phyloP scores from a whole-genome alignment of 805 yeast genomes.

The Limtongia smithiae region DNA sequence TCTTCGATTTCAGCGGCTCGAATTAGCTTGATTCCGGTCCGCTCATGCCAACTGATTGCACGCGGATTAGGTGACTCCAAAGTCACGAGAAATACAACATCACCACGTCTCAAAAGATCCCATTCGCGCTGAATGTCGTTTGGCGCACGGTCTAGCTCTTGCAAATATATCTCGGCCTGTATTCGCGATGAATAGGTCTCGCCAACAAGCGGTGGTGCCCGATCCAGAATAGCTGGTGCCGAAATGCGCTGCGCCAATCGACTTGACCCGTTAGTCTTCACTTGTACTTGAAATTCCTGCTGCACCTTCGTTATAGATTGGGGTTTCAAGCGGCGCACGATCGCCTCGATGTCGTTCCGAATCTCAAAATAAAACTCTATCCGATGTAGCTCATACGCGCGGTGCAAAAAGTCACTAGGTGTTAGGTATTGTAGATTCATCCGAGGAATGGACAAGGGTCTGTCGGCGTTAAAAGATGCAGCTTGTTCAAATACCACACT shows the following conservation, averaged over 20 bases:
- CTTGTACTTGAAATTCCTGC: too few species aligned
- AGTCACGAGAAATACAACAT: conserved; percentile 32
- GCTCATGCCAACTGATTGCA: conserved; percentile 15
- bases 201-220: conserved; percentile 33
- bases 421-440: conserved; percentile 35
- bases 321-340: conserved; percentile 28
- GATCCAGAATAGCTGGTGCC: conserved; percentile 27
- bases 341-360: conserved; percentile 29
- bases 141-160: conserved; percentile 23
- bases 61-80: conserved; percentile 24
- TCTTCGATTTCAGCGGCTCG: conserved; percentile 33
- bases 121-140: conserved; percentile 31
- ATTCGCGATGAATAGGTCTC: conserved; percentile 31
- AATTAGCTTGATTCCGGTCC: conserved; percentile 30
- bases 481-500: conserved; percentile 12
- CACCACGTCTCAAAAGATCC: conserved; percentile 33
- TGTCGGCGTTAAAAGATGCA: conserved; percentile 3
- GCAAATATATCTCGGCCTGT: conserved; percentile 30
- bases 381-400: conserved; percentile 29
- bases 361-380: conserved; percentile 30
- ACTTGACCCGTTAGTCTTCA: conserved; percentile 29
- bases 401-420: conserved; percentile 33
- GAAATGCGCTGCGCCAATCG: conserved; percentile 29
- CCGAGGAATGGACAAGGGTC: conserved; percentile 29
- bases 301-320: conserved; percentile 2